These are phyloP conservation scores for Tolypocladium sp. DNA, from an alignment of 2,329 filamentous ascomycete genomes.

Conservation along the genomic window DNA sequence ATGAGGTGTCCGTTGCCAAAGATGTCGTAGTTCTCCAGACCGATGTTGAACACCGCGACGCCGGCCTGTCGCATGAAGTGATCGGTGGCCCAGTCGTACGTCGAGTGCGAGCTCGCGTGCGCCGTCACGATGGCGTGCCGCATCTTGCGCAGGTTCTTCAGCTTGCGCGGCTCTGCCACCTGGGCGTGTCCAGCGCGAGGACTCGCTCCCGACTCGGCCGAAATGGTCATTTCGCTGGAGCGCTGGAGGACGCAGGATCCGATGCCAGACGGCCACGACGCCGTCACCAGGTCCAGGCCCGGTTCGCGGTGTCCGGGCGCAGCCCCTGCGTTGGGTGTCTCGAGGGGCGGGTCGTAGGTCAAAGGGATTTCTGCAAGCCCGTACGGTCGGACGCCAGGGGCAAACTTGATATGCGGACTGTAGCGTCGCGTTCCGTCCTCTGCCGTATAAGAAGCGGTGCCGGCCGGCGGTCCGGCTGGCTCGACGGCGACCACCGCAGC, in stretches of 20 bases:
- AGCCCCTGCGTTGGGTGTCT: no score
- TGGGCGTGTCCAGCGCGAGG: not conserved
- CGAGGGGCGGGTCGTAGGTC: slow-evolving; percentile 27
- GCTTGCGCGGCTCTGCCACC: slow-evolving; percentile 17
- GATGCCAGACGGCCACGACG: no score
- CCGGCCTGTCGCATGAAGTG: slow-evolving; percentile 44
- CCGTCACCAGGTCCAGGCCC: not conserved
- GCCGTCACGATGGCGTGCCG: slow-evolving; percentile 40
- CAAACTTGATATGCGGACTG: slow-evolving; percentile 12
- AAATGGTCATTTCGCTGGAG: not conserved
- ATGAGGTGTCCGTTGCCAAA: slow-evolving; percentile 47
- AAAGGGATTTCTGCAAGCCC: slow-evolving; percentile 32
- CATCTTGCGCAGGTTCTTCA: slow-evolving; percentile 38
- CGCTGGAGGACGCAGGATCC: slow-evolving; percentile 12
- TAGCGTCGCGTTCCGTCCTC: slow-evolving; percentile 5
- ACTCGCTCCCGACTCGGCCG: not conserved
- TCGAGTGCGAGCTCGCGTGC: slow-evolving; percentile 43
- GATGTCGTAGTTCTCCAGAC: slow-evolving; percentile 32
- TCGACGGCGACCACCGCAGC: slow-evolving; percentile 41
- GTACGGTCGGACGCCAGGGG: slow-evolving; percentile 22
- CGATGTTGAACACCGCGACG: slow-evolving; percentile 30
- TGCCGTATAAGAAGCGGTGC: slow-evolving; percentile 5
- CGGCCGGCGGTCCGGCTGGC: slow-evolving; percentile 43
- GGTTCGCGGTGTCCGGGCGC: not conserved
- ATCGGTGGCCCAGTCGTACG: slow-evolving; percentile 46